Percentiles rank a stretch among this genome's conserved stretches.
Evolutionary conservation across 129 eudicot genomes (phyloP).

Genomic region (Artemisia argyi): DNA sequence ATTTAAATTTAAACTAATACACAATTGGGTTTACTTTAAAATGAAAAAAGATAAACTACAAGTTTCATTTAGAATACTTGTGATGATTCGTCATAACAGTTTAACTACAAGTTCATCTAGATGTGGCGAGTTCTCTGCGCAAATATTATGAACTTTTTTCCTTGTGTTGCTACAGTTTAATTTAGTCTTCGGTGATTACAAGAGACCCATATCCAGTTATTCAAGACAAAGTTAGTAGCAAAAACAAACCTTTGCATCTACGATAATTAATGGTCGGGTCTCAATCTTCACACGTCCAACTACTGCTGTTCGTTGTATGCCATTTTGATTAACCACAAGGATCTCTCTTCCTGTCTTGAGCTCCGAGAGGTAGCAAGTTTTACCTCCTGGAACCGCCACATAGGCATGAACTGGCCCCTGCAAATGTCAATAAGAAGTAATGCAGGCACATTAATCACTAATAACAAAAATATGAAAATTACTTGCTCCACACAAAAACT

Average conservation of each 20-base stretch:
- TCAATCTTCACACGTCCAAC: slow-evolving; percentile 97
- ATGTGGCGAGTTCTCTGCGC: not conserved
- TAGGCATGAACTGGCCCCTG: slow-evolving; percentile 98
- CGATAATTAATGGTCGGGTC: slow-evolving; percentile 75
- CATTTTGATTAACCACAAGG: slow-evolving; percentile 74
- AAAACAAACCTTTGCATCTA: slow-evolving; percentile 71
- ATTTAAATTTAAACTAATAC: not conserved
- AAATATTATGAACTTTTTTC: not conserved
- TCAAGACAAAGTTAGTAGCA: not conserved
- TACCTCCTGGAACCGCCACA: slow-evolving; percentile 93
- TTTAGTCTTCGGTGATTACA: not conserved
- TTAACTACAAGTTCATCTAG: not conserved
- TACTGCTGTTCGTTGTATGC: slow-evolving; percentile 76
- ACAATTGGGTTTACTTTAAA: not conserved
- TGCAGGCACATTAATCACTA: not conserved
- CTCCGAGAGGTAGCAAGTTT: slow-evolving; percentile 93
- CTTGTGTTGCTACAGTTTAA: not conserved
- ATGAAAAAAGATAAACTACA: not conserved
- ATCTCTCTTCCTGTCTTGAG: slow-evolving; percentile 86
- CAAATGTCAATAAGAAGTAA: slow-evolving; percentile 14
- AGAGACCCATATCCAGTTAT: not conserved
- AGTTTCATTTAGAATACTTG: not conserved
- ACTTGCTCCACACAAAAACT: slow-evolving; percentile 31
- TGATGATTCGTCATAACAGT: not conserved
- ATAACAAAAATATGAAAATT: not conserved